phyloP scores from a whole-genome alignment of 2,329 filamentous ascomycete species.

The Coleophoma crateriformis region DNA sequence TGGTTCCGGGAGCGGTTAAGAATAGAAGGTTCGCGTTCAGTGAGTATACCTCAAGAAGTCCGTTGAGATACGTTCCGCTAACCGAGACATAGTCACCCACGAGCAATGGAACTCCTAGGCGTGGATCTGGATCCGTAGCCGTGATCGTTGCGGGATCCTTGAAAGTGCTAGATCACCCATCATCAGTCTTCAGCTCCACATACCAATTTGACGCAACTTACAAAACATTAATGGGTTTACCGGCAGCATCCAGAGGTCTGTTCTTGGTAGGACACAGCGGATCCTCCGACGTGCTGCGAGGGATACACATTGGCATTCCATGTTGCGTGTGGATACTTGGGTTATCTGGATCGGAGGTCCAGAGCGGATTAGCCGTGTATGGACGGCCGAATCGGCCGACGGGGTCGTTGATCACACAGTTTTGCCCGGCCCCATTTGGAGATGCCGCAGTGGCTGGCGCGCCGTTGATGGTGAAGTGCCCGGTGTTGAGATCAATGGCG shows the following conservation, averaged over 20 bases:
- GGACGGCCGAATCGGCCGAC: slow-evolving; percentile 35
- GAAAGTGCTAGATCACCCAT: not conserved
- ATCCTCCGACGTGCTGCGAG: slow-evolving; percentile 29
- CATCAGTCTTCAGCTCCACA: not conserved
- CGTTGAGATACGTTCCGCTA: slow-evolving; percentile 10
- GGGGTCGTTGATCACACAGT: slow-evolving; percentile 34
- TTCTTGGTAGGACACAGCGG: slow-evolving; percentile 31
- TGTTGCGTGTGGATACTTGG: slow-evolving; percentile 41
- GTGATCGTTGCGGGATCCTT: not conserved
- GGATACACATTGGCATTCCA: slow-evolving; percentile 49
- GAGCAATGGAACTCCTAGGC: not conserved
- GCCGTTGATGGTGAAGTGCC: slow-evolving; percentile 11
- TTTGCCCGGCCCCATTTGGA: slow-evolving; percentile 1
- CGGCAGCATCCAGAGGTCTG: slow-evolving; percentile 18
- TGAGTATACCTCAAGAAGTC: slow-evolving; percentile 29
- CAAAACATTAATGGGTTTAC: not conserved
- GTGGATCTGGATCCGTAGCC: not conserved
- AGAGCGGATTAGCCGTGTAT: slow-evolving; percentile 31
- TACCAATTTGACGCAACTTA: not conserved
- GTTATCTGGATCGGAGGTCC: slow-evolving; percentile 41
- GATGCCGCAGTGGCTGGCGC: not conserved
- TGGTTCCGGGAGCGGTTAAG: slow-evolving; percentile 20
- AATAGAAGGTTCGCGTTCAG: slow-evolving; percentile 34
- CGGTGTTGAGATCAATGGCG: slow-evolving; percentile 10
- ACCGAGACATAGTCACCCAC: not conserved